A percentile compares a stretch with the other conserved stretches of the same genome.
These are phyloP conservation scores for Leccinum laetum DNA, from an alignment of 1,284 basidiomycete genomes.

Conservation along the genomic window DNA sequence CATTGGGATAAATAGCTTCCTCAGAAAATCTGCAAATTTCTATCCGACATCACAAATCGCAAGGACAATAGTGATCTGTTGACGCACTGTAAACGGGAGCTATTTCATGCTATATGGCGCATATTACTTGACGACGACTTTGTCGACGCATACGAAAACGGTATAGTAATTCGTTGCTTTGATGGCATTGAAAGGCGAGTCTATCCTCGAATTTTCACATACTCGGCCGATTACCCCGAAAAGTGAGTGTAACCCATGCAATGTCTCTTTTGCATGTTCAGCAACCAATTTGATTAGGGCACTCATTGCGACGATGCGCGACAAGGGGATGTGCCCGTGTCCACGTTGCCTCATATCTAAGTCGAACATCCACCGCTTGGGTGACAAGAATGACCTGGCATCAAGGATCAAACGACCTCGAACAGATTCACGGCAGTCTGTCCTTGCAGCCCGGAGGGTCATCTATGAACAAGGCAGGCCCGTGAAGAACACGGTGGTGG, in stretches of 20 bases:
- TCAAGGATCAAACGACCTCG: not conserved
- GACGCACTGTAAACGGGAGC: not conserved
- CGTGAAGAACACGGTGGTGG: not conserved
- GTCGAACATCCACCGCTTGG: slow-evolving; percentile 1
- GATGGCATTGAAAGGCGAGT: not conserved
- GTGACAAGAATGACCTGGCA: not conserved
- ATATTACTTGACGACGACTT: not conserved
- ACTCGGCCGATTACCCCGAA: slow-evolving; percentile 8
- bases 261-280: not conserved
- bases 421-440: slow-evolving; percentile 12
- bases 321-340: slow-evolving; percentile 35
- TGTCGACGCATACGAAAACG: not conserved
- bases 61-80: not conserved
- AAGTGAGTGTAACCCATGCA: not conserved
- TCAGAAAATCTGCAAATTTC: not conserved
- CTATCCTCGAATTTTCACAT: slow-evolving; percentile 2
- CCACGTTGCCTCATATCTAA: slow-evolving; percentile 33
- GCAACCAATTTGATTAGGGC: slow-evolving; percentile 21
- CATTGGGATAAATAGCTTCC: not conserved
- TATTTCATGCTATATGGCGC: not conserved
- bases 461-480: not conserved
- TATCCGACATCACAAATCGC: not conserved
- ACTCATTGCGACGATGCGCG: slow-evolving; percentile 33
- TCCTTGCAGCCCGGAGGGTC: not conserved
- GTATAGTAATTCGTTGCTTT: not conserved